These are phyloP conservation scores for Amanita brunnescens DNA, from an alignment of 768 basidiomycete genomes.

Conservation along the genomic window DNA sequence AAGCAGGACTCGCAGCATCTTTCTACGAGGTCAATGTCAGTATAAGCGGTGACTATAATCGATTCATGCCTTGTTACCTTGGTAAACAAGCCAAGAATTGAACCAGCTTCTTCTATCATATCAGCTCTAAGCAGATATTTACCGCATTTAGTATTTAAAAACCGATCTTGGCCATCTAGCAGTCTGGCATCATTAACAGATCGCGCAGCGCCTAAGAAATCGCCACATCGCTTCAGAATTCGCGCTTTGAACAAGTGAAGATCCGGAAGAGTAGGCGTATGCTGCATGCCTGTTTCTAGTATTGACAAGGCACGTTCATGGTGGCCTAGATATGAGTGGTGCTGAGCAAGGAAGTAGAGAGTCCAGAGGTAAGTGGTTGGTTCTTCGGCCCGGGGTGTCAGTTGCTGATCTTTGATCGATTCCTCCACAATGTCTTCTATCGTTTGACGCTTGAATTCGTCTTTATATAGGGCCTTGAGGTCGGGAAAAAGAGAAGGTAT, in stretches of 20 bases:
- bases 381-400: conserved; percentile 27
- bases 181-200: conserved; percentile 73
- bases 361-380: conserved; percentile 91
- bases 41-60: background rate
- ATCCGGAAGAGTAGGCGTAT: conserved; percentile 94
- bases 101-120: conserved; percentile 63
- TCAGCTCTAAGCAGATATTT: conserved; percentile 88
- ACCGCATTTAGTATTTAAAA: conserved; percentile 87
- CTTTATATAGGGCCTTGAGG: conserved; percentile 73
- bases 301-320: conserved; percentile 47
- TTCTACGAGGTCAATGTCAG: conserved; percentile 45
- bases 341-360: conserved; percentile 90
- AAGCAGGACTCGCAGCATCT: conserved; percentile 64
- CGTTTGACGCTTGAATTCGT: conserved; percentile 50
- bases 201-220: conserved; percentile 63
- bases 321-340: conserved; percentile 59
- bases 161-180: conserved; percentile 91
- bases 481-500: conserved; percentile 92
- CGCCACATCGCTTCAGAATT: conserved; percentile 80
- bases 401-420: conserved; percentile 19
- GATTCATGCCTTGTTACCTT: conserved; percentile 44
- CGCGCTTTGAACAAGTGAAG: conserved; percentile 76
- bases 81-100: conserved; percentile 80
- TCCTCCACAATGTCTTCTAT: conserved; percentile 66
- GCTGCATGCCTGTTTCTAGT: conserved; percentile 57